These are phyloP conservation scores for Lipomyces orientalis DNA, from an alignment of 805 yeast genomes.

Conservation along the genomic window DNA sequence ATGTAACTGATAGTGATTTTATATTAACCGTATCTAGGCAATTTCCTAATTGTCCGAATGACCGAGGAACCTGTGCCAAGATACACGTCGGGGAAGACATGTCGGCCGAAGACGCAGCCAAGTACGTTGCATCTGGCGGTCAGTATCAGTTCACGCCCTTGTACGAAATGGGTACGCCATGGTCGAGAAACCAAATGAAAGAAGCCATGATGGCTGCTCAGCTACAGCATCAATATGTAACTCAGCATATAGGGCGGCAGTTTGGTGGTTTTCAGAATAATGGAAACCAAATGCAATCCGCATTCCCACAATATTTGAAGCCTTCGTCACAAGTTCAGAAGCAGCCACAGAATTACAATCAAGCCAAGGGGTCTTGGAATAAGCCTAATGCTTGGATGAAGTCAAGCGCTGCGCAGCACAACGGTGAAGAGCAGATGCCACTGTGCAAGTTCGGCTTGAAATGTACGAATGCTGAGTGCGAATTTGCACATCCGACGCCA, in stretches of 20 bases:
- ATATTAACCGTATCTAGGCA: neutral
- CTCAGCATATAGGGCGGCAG: neutral
- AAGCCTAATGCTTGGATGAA: neutral
- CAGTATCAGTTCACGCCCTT: constrained; percentile 23
- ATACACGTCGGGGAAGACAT: constrained; percentile 84
- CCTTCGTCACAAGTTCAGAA: neutral
- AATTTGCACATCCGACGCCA: constrained; percentile 92
- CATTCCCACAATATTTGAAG: neutral
- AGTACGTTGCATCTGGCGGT: constrained; percentile 52
- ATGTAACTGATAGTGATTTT: neutral
- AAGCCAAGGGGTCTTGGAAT: neutral
- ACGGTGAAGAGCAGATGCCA: constrained; percentile 49
- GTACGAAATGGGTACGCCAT: constrained; percentile 22
- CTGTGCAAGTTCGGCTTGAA: constrained; percentile 77
- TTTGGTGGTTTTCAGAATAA: neutral
- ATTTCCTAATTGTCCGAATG: constrained; percentile 77
- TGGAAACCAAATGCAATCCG: constrained; percentile 4
- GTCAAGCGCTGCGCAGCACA: constrained; percentile 37
- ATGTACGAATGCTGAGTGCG: constrained; percentile 80
- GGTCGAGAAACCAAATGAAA: neutral
- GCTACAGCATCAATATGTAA: neutral
- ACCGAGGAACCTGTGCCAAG: constrained; percentile 80
- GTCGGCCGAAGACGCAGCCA: constrained; percentile 64
- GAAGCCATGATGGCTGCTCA: neutral
- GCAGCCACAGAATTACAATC: neutral